Conservation (phyloP, 345 rosid species). For the Eucalyptus marginata region DNA sequence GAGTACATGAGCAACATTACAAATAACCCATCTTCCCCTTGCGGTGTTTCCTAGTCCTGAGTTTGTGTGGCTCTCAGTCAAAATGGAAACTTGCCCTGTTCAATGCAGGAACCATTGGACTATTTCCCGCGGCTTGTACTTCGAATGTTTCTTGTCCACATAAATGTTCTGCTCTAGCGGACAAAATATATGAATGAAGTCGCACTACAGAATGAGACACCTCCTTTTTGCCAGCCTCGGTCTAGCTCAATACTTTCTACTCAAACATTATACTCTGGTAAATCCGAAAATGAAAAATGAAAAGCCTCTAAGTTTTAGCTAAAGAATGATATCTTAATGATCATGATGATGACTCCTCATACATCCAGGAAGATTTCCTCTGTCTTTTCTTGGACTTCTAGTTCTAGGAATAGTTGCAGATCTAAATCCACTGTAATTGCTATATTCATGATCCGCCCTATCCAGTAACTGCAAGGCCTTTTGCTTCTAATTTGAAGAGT, state of each 20-base stretch:
- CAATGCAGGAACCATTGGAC: background rate
- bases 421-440: background rate
- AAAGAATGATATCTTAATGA: background rate
- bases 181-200: background rate
- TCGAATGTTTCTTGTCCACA: background rate
- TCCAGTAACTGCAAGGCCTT: background rate
- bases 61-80: background rate
- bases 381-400: background rate
- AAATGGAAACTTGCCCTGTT: background rate
- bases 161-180: background rate
- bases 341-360: background rate
- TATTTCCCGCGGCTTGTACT: background rate
- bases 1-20: background rate
- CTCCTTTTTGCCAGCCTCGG: background rate
- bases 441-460: background rate
- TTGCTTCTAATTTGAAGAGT: background rate
- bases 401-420: background rate
- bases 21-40: background rate
- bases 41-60: background rate
- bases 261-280: background rate
- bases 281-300: background rate
- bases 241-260: background rate
- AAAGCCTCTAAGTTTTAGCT: background rate
- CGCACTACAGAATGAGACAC: background rate
- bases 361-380: background rate